Conservation (phyloP, 176 grass and related monocot genomes). For the Elymus sibiricus region DNA sequence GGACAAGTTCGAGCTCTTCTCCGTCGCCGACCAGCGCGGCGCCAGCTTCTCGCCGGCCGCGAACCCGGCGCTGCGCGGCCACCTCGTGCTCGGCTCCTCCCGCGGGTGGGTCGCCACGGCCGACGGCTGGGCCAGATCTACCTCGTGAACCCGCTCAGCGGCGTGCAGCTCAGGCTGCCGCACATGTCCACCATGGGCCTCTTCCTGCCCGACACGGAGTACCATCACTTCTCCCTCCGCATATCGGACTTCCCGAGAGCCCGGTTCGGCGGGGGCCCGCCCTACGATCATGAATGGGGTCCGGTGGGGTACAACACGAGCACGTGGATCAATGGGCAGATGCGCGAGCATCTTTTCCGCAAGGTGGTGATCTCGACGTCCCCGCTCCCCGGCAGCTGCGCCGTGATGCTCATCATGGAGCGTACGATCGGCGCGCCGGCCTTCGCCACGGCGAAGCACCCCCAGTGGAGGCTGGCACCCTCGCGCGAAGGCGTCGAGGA, state of each 20-base stretch:
- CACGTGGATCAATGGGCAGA: neutral
- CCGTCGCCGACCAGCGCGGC: neutral
- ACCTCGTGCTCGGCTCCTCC: constrained; percentile 2
- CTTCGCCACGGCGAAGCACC: neutral
- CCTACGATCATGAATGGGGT: neutral
- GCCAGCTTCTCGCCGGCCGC: neutral
- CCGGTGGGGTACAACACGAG: no score
- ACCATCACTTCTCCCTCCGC: neutral
- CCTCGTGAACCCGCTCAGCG: constrained; percentile 11
- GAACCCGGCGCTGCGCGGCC: neutral
- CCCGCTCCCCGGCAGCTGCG: neutral
- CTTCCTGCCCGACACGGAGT: neutral
- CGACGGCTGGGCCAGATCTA: neutral
- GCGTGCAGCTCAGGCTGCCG: neutral
- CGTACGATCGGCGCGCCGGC: neutral
- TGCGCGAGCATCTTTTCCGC: neutral
- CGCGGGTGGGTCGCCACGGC: constrained; percentile 25
- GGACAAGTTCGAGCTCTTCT: neutral
- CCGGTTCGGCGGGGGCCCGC: neutral
- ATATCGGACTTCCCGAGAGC: no score
- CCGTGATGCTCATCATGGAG: neutral
- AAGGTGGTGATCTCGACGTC: constrained; percentile 9
- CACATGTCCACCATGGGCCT: constrained; percentile 2
- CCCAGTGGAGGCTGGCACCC: neutral
- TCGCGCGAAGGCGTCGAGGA: neutral